Evolutionary conservation across 176 grass and related monocot genomes (phyloP).

Genomic region (Cocos nucifera): DNA sequence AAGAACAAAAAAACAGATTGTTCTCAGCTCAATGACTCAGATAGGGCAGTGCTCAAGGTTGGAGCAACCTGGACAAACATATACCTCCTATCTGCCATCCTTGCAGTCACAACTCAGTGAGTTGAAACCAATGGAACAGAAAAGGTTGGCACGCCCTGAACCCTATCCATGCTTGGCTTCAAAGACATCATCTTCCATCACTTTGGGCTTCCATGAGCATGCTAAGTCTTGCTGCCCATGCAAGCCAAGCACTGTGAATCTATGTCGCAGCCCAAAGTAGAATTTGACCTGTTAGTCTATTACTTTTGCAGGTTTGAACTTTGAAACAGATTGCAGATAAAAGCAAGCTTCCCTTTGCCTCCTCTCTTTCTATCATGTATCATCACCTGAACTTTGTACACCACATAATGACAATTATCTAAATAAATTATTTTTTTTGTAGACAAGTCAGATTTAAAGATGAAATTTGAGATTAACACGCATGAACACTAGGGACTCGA

Average conservation of each 20-base stretch:
- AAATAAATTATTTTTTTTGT: too few relatives aligned
- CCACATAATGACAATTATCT: too few relatives aligned
- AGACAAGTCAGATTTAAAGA: too few relatives aligned
- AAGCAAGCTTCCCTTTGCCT: too few relatives aligned
- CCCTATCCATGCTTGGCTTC: neutral
- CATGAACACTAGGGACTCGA: too few relatives aligned
- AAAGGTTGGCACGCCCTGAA: too few relatives aligned
- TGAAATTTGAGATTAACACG: too few relatives aligned
- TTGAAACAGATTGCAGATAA: too few relatives aligned
- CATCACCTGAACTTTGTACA: too few relatives aligned
- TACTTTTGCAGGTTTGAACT: neutral
- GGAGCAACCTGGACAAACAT: conserved; percentile 1
- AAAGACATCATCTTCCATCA: neutral
- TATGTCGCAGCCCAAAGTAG: neutral
- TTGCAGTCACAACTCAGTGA: neutral
- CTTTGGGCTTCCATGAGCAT: neutral
- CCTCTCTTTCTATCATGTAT: too few relatives aligned
- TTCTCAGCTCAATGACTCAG: neutral
- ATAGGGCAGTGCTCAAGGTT: neutral
- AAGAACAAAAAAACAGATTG: neutral
- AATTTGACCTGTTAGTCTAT: neutral
- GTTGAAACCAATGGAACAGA: neutral
- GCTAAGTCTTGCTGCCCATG: neutral
- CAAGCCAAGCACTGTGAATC: neutral
- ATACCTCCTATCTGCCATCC: neutral